phyloP scores from a whole-genome alignment of 2,329 filamentous ascomycete species.

The Colletotrichum sp. region DNA sequence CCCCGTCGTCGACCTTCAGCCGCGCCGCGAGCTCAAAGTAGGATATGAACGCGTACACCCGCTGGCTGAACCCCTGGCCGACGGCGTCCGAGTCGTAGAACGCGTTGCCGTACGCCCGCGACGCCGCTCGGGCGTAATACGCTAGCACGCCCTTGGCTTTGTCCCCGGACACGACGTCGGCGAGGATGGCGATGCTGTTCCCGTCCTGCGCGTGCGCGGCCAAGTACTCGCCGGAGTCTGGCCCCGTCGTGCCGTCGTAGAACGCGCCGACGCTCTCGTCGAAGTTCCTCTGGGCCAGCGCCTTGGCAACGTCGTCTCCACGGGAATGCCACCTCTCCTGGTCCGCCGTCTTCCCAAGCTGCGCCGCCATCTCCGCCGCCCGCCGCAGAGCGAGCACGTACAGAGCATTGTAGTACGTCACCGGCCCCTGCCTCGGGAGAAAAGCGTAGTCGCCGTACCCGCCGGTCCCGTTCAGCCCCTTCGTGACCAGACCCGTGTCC shows the following conservation, averaged over 20 bases:
- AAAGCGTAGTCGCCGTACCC: slow-evolving; percentile 58
- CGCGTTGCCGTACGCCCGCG: slow-evolving; percentile 50
- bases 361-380: slow-evolving; percentile 45
- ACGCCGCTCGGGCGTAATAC: slow-evolving; percentile 40
- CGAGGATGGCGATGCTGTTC: slow-evolving; percentile 51
- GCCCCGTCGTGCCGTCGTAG: slow-evolving; percentile 40
- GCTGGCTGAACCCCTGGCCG: slow-evolving; percentile 38
- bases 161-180: slow-evolving; percentile 33
- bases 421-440: slow-evolving; percentile 46
- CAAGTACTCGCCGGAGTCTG: slow-evolving; percentile 27
- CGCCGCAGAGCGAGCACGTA: slow-evolving; percentile 49
- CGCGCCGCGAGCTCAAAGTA: slow-evolving; percentile 58
- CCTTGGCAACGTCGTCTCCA: slow-evolving; percentile 35
- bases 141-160: slow-evolving; percentile 37
- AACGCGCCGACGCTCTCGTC: slow-evolving; percentile 47
- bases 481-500: slow-evolving; percentile 43
- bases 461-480: slow-evolving; percentile 32
- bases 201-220: slow-evolving; percentile 52
- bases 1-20: slow-evolving; percentile 34
- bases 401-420: slow-evolving; percentile 58
- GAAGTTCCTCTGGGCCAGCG: slow-evolving; percentile 43
- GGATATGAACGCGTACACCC: slow-evolving; percentile 57
- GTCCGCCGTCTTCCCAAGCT: slow-evolving; percentile 32
- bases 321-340: slow-evolving; percentile 42
- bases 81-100: slow-evolving; percentile 53